Evolutionary conservation across 1,139 yeast genomes (phyloP), one percentile per base, ranked within the genome.

Genomic region (Protomyces macrosporus): DNA sequence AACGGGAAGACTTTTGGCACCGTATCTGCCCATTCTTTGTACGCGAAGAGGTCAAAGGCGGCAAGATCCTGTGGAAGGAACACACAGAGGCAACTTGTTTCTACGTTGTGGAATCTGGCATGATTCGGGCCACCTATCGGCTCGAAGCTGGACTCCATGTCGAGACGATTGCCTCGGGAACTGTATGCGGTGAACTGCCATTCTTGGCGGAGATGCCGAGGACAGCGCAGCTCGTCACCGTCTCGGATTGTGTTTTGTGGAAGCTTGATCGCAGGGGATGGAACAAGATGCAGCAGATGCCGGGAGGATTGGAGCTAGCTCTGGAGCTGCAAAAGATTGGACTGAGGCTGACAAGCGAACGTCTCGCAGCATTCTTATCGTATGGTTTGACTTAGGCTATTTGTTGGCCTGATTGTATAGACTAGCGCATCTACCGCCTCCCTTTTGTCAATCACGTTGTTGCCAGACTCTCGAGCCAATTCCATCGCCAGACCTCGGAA

Each of bases 101-200:
- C 68, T 87, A 87, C 72, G 74, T 88, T 23, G 86, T 93, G 23
- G 97, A 91, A 71, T 79, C 85, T 1, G 98, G 98, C 0, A 79
- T 89, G 50, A 78, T 93, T 53, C 81, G 87, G 52, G 84, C 89
- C 2, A 82, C 72, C 68, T 85, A 78, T 75, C 79, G 76, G 71
- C 83, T 79, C 61, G 79, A 75, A 69, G 81, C 81, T 69, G 82
- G 88, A 3, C 40, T 33, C 14, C 80, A 91, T 45, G 82, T 82
- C 65, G 93, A 93, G 67, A 86, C 90, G 16, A 83, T 91, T 65
- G 81, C 93, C 40, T 95, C 97, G n/a, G 84, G 90, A 68, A 90
- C 97, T 0, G 86, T 95, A 3, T 88, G 90, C 74, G 98, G 98
- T 2, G 90, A 87, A 72, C 75, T 86, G 71, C 81, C 71, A 69